phyloP scores from a whole-genome alignment of 495 filamentous ascomycete species.

The Aspergillus baeticus region DNA sequence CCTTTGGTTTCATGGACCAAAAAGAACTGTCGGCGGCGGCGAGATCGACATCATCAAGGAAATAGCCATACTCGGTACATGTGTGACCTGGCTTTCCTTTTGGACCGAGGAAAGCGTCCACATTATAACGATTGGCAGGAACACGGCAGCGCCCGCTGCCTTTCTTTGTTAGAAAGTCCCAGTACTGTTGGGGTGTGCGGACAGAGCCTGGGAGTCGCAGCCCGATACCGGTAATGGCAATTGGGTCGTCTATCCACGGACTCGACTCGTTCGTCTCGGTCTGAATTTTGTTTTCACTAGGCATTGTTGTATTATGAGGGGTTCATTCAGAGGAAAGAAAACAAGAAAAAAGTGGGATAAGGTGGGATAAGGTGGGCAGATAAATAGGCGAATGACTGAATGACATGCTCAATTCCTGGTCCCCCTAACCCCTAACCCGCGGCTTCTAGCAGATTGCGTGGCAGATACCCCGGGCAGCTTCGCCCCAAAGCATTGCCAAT shows the following conservation, averaged over 20 bases:
- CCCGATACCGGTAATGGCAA: slow-evolving; percentile 50
- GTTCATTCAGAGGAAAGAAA: no score
- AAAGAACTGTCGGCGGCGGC: slow-evolving; percentile 18
- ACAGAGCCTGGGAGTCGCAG: slow-evolving; percentile 45
- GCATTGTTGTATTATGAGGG: no score
- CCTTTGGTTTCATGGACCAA: slow-evolving; percentile 40
- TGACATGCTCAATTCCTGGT: no score
- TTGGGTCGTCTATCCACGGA: slow-evolving; percentile 18
- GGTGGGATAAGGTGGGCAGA: no score
- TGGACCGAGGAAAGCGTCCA: slow-evolving; percentile 3
- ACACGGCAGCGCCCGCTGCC: slow-evolving; percentile 12
- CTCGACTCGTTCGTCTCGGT: no score
- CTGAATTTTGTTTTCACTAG: no score
- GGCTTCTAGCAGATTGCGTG: no score
- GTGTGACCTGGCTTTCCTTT: slow-evolving; percentile 19
- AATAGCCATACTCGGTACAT: slow-evolving; percentile 43
- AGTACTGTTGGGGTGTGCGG: slow-evolving; percentile 24
- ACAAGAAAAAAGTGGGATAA: no score
- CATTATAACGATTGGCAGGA: slow-evolving; percentile 14
- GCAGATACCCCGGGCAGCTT: no score
- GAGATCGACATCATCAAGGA: slow-evolving; percentile 40
- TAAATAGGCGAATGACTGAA: no score
- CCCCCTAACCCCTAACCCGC: no score
- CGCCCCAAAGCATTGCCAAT: no score
- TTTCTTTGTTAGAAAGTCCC: slow-evolving; percentile 3